Evolutionary conservation across 2,329 filamentous ascomycete genomes (phyloP).

Genomic region (Ascochyta fabae): DNA sequence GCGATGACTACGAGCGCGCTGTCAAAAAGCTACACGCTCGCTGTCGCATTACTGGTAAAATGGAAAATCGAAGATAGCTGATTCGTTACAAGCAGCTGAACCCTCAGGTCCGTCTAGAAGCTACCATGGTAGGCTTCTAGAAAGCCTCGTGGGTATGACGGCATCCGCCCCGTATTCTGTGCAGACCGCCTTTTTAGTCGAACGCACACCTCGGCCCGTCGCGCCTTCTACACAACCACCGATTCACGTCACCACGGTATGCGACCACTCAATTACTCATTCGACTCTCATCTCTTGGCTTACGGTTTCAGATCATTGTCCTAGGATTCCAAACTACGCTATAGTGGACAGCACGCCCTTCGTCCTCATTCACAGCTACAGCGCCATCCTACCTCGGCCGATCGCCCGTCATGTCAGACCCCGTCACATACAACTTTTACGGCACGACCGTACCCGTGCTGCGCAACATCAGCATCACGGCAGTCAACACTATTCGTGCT

Average conservation of each 20-base stretch:
- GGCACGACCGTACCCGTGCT: slow-evolving; percentile 24
- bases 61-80: no score
- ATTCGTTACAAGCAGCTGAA: no score
- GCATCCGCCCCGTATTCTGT: no score
- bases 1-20: no score
- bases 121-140: no score
- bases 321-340: no score
- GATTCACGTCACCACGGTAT: not conserved
- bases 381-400: slow-evolving; percentile 3
- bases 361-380: not conserved
- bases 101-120: no score
- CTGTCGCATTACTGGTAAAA: no score
- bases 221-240: not conserved
- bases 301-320: not conserved
- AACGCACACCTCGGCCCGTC: slow-evolving; percentile 6
- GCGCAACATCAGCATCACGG: slow-evolving; percentile 15
- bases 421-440: slow-evolving; percentile 27
- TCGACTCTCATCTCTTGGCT: not conserved
- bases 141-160: no score
- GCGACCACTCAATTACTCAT: not conserved
- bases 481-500: slow-evolving; percentile 23
- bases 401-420: slow-evolving; percentile 24
- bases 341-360: not conserved
- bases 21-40: no score
- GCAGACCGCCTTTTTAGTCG: not conserved